Evolutionary conservation across 202 grass and related monocot species (phyloP).

Genomic region (Setaria italica): DNA sequence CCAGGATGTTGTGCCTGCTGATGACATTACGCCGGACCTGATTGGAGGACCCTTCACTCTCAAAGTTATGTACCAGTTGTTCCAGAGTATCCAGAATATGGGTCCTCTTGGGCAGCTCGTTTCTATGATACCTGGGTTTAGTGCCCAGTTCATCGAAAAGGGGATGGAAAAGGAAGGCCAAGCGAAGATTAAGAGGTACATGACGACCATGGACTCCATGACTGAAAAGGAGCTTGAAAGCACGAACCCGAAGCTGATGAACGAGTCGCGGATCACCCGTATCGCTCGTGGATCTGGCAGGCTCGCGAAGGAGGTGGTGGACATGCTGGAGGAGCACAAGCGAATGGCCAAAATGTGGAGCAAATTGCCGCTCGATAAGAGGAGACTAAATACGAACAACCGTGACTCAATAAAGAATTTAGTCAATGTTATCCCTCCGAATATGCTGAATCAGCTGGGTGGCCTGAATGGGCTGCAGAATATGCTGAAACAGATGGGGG

Average conservation of each 20-base stretch:
- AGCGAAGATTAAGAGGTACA: conserved; percentile 74
- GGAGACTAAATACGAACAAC: conserved; percentile 33
- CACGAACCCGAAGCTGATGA: conserved; percentile 77
- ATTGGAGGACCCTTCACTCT: conserved; percentile 73
- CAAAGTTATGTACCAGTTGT: conserved; percentile 59
- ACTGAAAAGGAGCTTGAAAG: conserved; percentile 67
- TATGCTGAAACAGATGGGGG: conserved; percentile 52
- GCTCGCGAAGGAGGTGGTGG: conserved; percentile 55
- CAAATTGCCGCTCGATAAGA: conserved; percentile 53
- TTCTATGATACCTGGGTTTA: conserved; percentile 79
- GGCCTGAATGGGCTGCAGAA: conserved; percentile 61
- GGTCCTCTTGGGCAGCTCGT: conserved; percentile 75
- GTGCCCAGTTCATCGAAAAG: conserved; percentile 72
- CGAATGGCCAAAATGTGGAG: conserved; percentile 65
- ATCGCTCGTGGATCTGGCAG: conserved; percentile 66
- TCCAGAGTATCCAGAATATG: conserved; percentile 69
- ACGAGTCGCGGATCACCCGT: conserved; percentile 56
- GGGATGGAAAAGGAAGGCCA: conserved; percentile 77
- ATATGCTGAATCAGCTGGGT: conserved; percentile 78
- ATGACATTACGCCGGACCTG: conserved; percentile 42
- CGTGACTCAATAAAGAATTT: conserved; percentile 50
- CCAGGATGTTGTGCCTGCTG: conserved; percentile 68
- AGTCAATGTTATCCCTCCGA: conserved; percentile 58
- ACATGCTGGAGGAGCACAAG: conserved; percentile 87
- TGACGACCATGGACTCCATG: conserved; percentile 92